Evolutionary conservation across 2,329 filamentous ascomycete species (phyloP).

Genomic region (Hirsutella minnesotensis): DNA sequence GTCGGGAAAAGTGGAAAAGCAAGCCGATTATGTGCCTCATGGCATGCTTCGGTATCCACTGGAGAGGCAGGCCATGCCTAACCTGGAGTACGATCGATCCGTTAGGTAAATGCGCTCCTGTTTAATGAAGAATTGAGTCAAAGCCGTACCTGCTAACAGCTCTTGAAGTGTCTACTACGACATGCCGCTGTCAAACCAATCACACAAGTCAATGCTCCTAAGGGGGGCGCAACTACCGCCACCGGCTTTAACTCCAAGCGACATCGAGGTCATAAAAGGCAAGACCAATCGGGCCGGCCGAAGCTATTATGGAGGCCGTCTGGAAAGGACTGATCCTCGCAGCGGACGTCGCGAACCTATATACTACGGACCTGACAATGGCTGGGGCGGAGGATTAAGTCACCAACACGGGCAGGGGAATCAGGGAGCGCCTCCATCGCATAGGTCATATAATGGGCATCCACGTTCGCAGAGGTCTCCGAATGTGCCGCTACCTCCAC

Average conservation of each 20-base stretch:
- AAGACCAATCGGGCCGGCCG: constrained; percentile 43
- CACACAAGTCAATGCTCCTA: constrained; percentile 90
- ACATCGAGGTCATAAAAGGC: constrained; percentile 61
- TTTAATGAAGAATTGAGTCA: not conserved
- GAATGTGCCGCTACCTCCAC: not conserved
- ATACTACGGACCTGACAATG: constrained; percentile 12
- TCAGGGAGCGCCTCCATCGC: not conserved
- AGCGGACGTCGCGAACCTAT: constrained; percentile 13
- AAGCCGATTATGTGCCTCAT: constrained; percentile 75
- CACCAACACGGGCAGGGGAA: not conserved
- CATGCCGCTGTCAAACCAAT: constrained; percentile 58
- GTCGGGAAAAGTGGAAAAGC: constrained; percentile 69
- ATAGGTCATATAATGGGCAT: not conserved
- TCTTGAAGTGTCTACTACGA: constrained; percentile 65
- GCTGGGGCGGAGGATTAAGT: not conserved
- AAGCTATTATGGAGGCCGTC: constrained; percentile 14
- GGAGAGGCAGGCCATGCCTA: constrained; percentile 56
- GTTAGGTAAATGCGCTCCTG: constrained; percentile 54
- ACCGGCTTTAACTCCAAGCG: constrained; percentile 60
- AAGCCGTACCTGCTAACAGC: not conserved
- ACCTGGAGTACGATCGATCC: constrained; percentile 75
- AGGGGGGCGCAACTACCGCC: constrained; percentile 65
- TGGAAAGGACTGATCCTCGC: constrained; percentile 10
- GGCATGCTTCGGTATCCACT: constrained; percentile 70
- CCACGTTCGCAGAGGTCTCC: not conserved